These are phyloP conservation scores for Lignosus rhinocerotis DNA, from an alignment of 1,284 basidiomycete genomes.

Conservation along the genomic window DNA sequence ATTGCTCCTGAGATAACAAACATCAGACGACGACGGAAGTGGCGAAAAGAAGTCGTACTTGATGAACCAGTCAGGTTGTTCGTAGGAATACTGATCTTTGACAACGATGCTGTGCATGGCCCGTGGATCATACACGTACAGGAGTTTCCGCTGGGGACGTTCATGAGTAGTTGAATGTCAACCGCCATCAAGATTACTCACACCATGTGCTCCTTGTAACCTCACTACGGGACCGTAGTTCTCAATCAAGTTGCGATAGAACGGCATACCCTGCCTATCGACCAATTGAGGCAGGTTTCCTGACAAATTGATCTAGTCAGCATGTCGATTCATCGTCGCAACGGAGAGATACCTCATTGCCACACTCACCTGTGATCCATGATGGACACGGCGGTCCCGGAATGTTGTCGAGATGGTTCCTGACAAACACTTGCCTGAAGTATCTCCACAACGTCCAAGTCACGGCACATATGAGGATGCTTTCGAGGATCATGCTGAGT, in stretches of 20 bases:
- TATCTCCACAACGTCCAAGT: slow-evolving; percentile 18
- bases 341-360: not conserved
- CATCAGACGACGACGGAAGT: not conserved
- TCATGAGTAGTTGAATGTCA: not conserved
- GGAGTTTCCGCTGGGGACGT: slow-evolving; percentile 21
- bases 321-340: not conserved
- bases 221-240: slow-evolving; percentile 24
- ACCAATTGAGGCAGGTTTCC: slow-evolving; percentile 24
- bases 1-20: slow-evolving; percentile 16
- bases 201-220: slow-evolving; percentile 21
- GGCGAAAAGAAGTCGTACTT: slow-evolving; percentile 10
- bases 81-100: slow-evolving; percentile 36
- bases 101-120: slow-evolving; percentile 34
- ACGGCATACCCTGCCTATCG: slow-evolving; percentile 18
- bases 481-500: slow-evolving; percentile 17
- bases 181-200: slow-evolving; percentile 4
- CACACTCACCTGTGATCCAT: slow-evolving; percentile 20
- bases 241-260: slow-evolving; percentile 20
- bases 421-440: slow-evolving; percentile 18
- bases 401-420: slow-evolving; percentile 22
- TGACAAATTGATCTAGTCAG: slow-evolving; percentile 1
- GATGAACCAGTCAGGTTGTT: slow-evolving; percentile 28
- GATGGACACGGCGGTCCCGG: slow-evolving; percentile 23
- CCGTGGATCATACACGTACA: slow-evolving; percentile 31
- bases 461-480: slow-evolving; percentile 18